Base-by-base conservation (phyloP, 176 grass and related monocot species). In the Avena insularis region DNA sequence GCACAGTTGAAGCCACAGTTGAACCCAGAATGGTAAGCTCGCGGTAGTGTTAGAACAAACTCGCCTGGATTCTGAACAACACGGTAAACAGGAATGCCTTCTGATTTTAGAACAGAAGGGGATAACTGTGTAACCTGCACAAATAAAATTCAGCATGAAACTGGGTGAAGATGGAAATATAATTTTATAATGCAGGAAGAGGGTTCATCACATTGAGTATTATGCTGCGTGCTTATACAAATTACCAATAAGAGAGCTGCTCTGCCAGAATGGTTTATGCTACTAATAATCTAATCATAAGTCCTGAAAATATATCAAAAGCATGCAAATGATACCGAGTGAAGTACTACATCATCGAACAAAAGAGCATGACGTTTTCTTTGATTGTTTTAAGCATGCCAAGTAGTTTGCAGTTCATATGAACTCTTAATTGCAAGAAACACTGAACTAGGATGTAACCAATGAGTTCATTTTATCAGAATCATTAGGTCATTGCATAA, bases 1-100 rank as follows among this genome's bases (percentile, higher is more conserved):
- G 97, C 97, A 87, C 97, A 98, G 80, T 98, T 98, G 92, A 98
- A 98, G 31, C 97, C 97, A 73, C 90, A 98, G 71, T 96, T 98
- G 89, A 98, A 98, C 14, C 97, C 97, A 81, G 89, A 82, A 82
- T 98, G 97, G 87, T 98, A 98, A 67, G 97, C 97, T 48, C 94
- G 78, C 0, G 97, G 97, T 72, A 98, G 92, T 60, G 97, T 98
- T 63, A 98, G 90, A 84, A 98, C 79, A 50, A 98, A 98, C 60
- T 98, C 90, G 8, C 97, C 92, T 19, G 94, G 40, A 59, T 88
- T 94, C 85, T 98, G 97, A 79, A 94, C 87, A 81, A 57, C 88
- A 68, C 94, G 92, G 77, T 94, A 98, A 65, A 98, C 92, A 82
- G 87, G 85, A 67, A 98, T 84, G 67, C 88, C 93, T 93, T 92